Evolutionary conservation across 2,329 filamentous ascomycete genomes (phyloP).

Genomic region (Neoarthrinium moseri): DNA sequence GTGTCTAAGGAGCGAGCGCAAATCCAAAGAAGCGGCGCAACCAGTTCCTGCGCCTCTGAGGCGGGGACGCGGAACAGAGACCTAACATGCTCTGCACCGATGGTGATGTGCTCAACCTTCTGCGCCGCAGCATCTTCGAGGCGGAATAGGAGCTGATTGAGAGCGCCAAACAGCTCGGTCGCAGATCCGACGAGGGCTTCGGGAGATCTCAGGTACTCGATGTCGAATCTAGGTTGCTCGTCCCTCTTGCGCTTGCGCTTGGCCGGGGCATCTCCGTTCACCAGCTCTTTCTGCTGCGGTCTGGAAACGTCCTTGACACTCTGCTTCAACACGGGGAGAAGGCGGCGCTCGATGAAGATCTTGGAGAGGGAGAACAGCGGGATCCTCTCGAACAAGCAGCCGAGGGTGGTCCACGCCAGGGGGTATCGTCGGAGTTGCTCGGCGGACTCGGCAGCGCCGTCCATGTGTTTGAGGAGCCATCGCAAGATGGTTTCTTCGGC

Average conservation of each 20-base stretch:
- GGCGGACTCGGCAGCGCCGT: slow-evolving; percentile 40
- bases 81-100: slow-evolving; percentile 58
- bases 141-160: slow-evolving; percentile 45
- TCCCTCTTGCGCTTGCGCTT: slow-evolving; percentile 50
- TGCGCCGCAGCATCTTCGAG: slow-evolving; percentile 33
- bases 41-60: slow-evolving; percentile 43
- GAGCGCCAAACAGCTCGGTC: slow-evolving; percentile 45
- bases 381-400: slow-evolving; percentile 61
- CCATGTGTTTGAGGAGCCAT: slow-evolving; percentile 64
- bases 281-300: slow-evolving; percentile 20
- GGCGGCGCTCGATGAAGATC: slow-evolving; percentile 68
- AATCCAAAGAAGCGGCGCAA: slow-evolving; percentile 43
- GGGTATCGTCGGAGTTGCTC: slow-evolving; percentile 56
- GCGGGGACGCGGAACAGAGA: slow-evolving; percentile 53
- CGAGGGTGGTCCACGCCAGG: slow-evolving; percentile 61
- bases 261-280: slow-evolving; percentile 25
- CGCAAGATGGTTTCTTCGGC: slow-evolving; percentile 58
- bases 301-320: slow-evolving; percentile 59
- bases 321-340: slow-evolving; percentile 64
- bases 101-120: slow-evolving; percentile 40
- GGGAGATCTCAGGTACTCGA: slow-evolving; percentile 37
- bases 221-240: slow-evolving; percentile 32
- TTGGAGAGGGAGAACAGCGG: slow-evolving; percentile 69
- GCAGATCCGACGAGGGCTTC: slow-evolving; percentile 45
- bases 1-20: slow-evolving; percentile 39